These are phyloP conservation scores for Microbotryum intermedium DNA, from an alignment of 1,284 basidiomycete species.

Conservation along the genomic window DNA sequence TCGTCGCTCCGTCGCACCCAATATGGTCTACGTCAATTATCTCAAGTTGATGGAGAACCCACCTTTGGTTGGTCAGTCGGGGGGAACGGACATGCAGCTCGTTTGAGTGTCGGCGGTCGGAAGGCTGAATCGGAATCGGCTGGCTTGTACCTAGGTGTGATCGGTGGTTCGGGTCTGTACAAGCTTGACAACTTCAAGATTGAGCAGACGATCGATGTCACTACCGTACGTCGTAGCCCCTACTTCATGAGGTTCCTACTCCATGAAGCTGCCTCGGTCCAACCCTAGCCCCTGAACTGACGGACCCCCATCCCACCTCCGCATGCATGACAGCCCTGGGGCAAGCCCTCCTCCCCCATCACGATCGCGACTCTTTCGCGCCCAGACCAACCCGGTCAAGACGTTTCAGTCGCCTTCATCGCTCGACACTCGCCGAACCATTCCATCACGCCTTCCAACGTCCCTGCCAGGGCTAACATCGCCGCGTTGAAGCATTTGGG, in stretches of 20 bases:
- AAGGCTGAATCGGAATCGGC: neutral
- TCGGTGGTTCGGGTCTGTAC: slow-evolving; percentile 48
- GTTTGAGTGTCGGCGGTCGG: neutral
- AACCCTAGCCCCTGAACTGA: neutral
- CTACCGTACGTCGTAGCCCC: slow-evolving; percentile 38
- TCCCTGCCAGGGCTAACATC: slow-evolving; percentile 86
- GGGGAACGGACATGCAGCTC: neutral
- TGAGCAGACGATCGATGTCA: slow-evolving; percentile 55
- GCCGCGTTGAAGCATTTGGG: slow-evolving; percentile 89
- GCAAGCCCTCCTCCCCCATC: slow-evolving; percentile 81
- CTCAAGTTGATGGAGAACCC: slow-evolving; percentile 21
- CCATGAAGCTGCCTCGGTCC: too few species aligned
- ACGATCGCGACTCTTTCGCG: slow-evolving; percentile 73
- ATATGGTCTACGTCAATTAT: neutral
- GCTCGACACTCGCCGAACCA: slow-evolving; percentile 80
- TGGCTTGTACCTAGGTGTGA: slow-evolving; percentile 28
- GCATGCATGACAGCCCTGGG: slow-evolving; percentile 80
- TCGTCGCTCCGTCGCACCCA: too few species aligned
- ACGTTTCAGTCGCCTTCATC: slow-evolving; percentile 72
- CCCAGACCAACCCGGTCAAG: slow-evolving; percentile 41
- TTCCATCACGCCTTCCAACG: slow-evolving; percentile 59
- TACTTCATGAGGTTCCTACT: too few species aligned
- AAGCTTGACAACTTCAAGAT: slow-evolving; percentile 78
- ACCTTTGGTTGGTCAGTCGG: slow-evolving; percentile 16
- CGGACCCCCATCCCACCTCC: neutral